phyloP scores from a whole-genome alignment of 768 basidiomycete species.

The Hydnum rufescens region DNA sequence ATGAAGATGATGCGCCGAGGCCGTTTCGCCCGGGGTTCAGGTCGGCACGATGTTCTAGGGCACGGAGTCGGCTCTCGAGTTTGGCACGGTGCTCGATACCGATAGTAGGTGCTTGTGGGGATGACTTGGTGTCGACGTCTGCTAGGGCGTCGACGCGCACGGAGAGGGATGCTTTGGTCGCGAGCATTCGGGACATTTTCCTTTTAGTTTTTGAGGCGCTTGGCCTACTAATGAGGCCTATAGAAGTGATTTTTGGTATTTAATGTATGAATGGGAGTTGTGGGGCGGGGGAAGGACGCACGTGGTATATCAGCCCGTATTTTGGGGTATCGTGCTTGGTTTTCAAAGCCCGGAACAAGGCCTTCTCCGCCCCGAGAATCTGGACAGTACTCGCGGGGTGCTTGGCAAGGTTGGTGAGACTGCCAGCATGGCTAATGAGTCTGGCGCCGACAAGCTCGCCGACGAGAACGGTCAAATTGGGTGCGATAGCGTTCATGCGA shows the following conservation, averaged over 20 bases:
- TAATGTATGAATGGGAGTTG: neutral
- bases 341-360: constrained; percentile 55
- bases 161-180: constrained; percentile 91
- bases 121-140: constrained; percentile 79
- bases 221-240: constrained; percentile 91
- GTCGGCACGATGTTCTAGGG: constrained; percentile 69
- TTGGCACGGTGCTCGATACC: constrained; percentile 89
- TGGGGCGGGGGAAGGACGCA: constrained; percentile 19
- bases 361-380: constrained; percentile 61
- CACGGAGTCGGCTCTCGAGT: constrained; percentile 81
- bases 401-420: constrained; percentile 47
- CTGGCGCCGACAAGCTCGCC: constrained; percentile 61
- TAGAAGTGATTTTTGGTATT: neutral
- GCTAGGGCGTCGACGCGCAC: constrained; percentile 96
- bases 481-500: constrained; percentile 95
- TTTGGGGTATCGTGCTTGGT: constrained; percentile 93
- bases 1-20: constrained; percentile 22
- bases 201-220: constrained; percentile 97
- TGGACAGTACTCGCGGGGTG: constrained; percentile 65
- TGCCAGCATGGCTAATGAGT: constrained; percentile 56
- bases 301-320: constrained; percentile 98
- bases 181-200: constrained; percentile 99
- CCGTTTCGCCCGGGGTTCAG: constrained; percentile 36
- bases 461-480: constrained; percentile 76
- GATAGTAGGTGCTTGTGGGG: constrained; percentile 58